Conservation (phyloP, 371 early-diverging fungal genomes). For the Blyttiomyces sp. region DNA sequence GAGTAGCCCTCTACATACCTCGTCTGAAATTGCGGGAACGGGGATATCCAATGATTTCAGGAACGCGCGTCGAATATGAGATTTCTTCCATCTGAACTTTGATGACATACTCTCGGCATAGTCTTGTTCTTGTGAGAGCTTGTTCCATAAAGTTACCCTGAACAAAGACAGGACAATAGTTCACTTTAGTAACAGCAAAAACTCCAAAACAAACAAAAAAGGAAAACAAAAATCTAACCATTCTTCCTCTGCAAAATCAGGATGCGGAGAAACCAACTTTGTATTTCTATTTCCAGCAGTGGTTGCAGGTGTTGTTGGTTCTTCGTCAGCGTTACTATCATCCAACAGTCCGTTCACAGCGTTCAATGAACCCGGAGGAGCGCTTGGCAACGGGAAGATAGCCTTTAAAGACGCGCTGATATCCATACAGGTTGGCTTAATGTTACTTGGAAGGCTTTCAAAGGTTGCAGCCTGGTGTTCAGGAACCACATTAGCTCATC, state of each 20-base stretch:
- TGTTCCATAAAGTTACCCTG: slow-evolving; percentile 28
- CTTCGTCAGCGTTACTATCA: background rate
- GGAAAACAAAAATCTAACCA: background rate
- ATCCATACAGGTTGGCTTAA: too few relatives aligned
- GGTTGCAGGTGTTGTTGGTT: background rate
- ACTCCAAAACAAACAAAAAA: background rate
- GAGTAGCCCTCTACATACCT: slow-evolving; percentile 1
- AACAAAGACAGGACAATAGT: too few relatives aligned
- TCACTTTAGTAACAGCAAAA: too few relatives aligned
- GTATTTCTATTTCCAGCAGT: background rate
- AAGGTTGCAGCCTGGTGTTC: too few relatives aligned
- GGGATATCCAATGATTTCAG: slow-evolving; percentile 27
- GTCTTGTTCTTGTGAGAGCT: slow-evolving; percentile 22
- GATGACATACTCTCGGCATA: slow-evolving; percentile 26
- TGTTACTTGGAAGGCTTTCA: too few relatives aligned
- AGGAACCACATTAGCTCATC: too few relatives aligned
- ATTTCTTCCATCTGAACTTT: slow-evolving; percentile 43
- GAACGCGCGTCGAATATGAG: slow-evolving; percentile 25
- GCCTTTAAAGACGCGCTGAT: too few relatives aligned
- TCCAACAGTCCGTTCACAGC: too few relatives aligned
- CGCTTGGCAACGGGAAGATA: too few relatives aligned
- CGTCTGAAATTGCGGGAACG: too few relatives aligned
- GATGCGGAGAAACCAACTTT: background rate
- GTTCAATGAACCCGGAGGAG: too few relatives aligned
- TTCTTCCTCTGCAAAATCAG: slow-evolving; percentile 2